Conservation (phyloP, 2,329 filamentous ascomycete genomes). For the Pseudogymnoascus sp. region DNA sequence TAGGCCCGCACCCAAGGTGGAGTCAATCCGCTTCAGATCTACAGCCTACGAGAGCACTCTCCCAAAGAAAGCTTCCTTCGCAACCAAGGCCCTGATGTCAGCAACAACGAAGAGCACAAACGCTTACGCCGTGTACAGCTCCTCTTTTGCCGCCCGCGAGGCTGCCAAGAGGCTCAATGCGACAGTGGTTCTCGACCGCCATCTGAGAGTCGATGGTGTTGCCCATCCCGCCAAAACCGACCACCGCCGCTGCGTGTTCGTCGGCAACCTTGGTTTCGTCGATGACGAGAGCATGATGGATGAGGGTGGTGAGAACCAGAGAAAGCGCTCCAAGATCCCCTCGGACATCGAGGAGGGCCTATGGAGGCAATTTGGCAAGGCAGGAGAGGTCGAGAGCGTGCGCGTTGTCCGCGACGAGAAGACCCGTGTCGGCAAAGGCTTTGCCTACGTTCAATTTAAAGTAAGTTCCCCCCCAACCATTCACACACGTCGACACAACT, state of each 20-base stretch:
- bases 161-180: conserved; percentile 76
- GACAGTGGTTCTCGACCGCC: conserved; percentile 71
- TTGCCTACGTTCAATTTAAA: conserved; percentile 95
- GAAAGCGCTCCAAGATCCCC: conserved; percentile 66
- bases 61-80: conserved; percentile 90
- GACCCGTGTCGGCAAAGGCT: conserved; percentile 90
- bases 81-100: conserved; percentile 82
- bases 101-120: conserved; percentile 89
- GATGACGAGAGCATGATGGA: conserved; percentile 74
- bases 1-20: conserved; percentile 59
- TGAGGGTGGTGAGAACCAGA: conserved; percentile 57
- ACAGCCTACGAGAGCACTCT: conserved; percentile 73
- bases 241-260: conserved; percentile 85
- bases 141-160: conserved; percentile 62
- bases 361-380: conserved; percentile 71
- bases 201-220: conserved; percentile 83
- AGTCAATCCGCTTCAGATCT: conserved; percentile 90
- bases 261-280: conserved; percentile 93
- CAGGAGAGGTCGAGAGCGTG: conserved; percentile 83
- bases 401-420: conserved; percentile 82
- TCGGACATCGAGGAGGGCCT: conserved; percentile 89
- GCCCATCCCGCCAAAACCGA: conserved; percentile 78
- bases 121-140: conserved; percentile 85
- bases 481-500: conserved; percentile 13
- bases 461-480: conserved; percentile 33